Evolutionary conservation across 176 grass and related monocot species (phyloP), one percentile per base, ranked within the genome.

Genomic region (Carex littledalei): DNA sequence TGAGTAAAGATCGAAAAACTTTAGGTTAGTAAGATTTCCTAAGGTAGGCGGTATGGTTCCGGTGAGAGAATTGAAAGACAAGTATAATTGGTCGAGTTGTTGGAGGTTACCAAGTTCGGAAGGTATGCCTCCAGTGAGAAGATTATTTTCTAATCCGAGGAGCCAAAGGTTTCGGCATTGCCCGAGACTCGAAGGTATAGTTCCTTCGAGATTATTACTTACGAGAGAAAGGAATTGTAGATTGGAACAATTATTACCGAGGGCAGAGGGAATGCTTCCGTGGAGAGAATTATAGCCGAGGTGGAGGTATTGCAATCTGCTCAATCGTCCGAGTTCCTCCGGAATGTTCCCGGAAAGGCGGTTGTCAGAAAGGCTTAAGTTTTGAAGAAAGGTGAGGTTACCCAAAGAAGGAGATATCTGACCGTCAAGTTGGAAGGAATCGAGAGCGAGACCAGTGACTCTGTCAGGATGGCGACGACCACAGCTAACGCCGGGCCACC

Each of bases 321-420:
- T 78, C 53, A 86, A 67, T 22, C 26, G 22, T 4, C 85, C 85
- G 0, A 90, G 16, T 73, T 90, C 81, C 41, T 81, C 14, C 0
- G 75, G 85, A 11, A 90, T 81, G 63, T 1, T 15, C 54, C 89
- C 85, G 0, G 50, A 79, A 14, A 90, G 59, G 4, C 7, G 26
- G 56, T 89, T 86, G 53, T 84, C 2, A 11, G 78, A 37, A 24
- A 89, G 88, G 18, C 2, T 83, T 57, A 92, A 54, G 22, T 63
- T 69, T 17, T 20, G 78, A 12, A 81, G 78, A 63, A 89, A 89
- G 14, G 87, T 85, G 0, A 89, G 85, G 76, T 92, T 92, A 16
- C 58, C 82, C 26, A 90, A 12, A 43, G 35, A 88, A 1, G 91
- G 88, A 9, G 90, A 74, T 67, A 87, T 26, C 4, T 8, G 14